phyloP scores from a whole-genome alignment of 768 basidiomycete species.

The Melanogaster broomeanus region DNA sequence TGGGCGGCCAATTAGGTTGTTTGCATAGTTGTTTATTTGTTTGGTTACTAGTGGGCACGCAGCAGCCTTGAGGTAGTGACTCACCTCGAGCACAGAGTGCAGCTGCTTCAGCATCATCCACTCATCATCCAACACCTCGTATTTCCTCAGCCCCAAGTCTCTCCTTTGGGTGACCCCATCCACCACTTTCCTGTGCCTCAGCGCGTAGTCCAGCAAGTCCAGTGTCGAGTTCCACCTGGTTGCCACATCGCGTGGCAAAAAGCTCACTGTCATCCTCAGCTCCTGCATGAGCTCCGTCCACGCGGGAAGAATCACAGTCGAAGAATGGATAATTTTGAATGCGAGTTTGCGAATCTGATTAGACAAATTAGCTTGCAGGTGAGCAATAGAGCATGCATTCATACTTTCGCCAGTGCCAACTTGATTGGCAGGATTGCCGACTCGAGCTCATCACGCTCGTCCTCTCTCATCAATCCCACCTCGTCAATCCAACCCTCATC shows the following conservation, averaged over 20 bases:
- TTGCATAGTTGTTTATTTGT: too few species aligned
- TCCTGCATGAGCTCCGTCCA: too few species aligned
- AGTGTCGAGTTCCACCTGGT: not conserved
- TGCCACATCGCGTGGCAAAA: not conserved
- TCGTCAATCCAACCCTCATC: too few species aligned
- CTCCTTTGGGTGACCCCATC: not conserved
- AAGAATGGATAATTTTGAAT: not conserved
- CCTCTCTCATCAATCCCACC: too few species aligned
- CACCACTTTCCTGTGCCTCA: not conserved
- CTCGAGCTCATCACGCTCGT: too few species aligned
- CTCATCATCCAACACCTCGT: constrained; percentile 8
- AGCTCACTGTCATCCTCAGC: too few species aligned
- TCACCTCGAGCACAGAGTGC: constrained; percentile 15
- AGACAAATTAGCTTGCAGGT: too few species aligned
- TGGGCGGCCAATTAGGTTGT: not conserved
- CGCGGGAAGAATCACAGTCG: too few species aligned
- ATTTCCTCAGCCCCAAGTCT: constrained; percentile 11
- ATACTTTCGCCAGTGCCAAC: too few species aligned
- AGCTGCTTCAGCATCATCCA: constrained; percentile 27
- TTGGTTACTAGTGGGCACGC: not conserved
- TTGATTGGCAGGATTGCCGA: too few species aligned
- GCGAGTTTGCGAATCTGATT: not conserved
- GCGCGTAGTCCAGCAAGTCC: not conserved
- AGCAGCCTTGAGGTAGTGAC: not conserved
- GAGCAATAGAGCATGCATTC: too few species aligned